Percentiles rank a stretch among this genome's conserved stretches.
These are phyloP conservation scores for Trypanosoma caninum DNA, from an alignment of 208 protist species.

Conservation along the genomic window DNA sequence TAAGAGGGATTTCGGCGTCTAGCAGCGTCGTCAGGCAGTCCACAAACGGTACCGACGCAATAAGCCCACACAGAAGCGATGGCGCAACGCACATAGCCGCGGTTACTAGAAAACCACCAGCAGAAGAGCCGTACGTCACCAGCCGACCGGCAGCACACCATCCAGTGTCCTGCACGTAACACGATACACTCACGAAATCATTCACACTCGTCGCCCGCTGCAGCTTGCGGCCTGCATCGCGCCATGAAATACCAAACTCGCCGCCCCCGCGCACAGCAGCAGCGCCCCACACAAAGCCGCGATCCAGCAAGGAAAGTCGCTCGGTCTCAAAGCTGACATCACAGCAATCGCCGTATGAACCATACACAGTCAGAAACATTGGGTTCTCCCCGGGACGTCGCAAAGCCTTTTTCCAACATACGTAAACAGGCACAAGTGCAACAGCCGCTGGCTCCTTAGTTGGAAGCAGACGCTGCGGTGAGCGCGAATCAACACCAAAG, in stretches of 20 bases:
- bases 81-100: constrained; percentile 62
- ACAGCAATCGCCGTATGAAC: constrained; percentile 61
- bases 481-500: constrained; percentile 10
- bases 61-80: constrained; percentile 45
- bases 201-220: constrained; percentile 74
- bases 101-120: constrained; percentile 83
- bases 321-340: constrained; percentile 55
- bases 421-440: constrained; percentile 40
- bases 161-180: constrained; percentile 49
- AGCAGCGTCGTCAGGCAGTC: constrained; percentile 86
- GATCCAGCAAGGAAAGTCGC: constrained; percentile 64
- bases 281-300: constrained; percentile 72
- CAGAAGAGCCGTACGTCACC: constrained; percentile 56
- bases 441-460: constrained; percentile 15
- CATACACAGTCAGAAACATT: constrained; percentile 69
- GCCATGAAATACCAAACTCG: constrained; percentile 78
- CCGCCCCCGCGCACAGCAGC: constrained; percentile 85
- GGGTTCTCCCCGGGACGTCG: constrained; percentile 23
- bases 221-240: constrained; percentile 44
- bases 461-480: constrained; percentile 14
- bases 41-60: constrained; percentile 82
- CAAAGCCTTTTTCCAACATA: constrained; percentile 34
- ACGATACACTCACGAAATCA: constrained; percentile 72
- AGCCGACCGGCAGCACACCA: constrained; percentile 39
- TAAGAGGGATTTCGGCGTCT: constrained; percentile 66